These are phyloP conservation scores for Linanthus parryae DNA, from an alignment of 148 eudicot species.

Conservation along the genomic window DNA sequence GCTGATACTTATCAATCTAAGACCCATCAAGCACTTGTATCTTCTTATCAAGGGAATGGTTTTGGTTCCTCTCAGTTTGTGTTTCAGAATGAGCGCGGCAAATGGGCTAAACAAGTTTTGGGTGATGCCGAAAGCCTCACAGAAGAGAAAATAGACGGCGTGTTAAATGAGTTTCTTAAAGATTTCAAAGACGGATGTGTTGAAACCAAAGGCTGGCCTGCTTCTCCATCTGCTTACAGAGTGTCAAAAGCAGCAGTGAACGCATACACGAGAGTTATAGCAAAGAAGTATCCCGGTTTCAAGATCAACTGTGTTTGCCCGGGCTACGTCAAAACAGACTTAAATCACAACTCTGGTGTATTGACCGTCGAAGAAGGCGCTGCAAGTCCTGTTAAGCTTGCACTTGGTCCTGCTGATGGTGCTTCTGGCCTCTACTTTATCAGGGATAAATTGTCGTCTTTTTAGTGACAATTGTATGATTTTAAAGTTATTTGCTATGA, in stretches of 20 bases:
- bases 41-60: no score
- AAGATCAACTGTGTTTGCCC: conserved; percentile 41
- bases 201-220: conserved; percentile 19
- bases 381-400: conserved; percentile 28
- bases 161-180: conserved; percentile 29
- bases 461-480: not conserved
- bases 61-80: no score
- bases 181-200: conserved; percentile 17
- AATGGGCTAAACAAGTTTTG: conserved; percentile 26
- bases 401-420: conserved; percentile 30
- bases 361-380: conserved; percentile 39
- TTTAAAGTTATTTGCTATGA: not conserved
- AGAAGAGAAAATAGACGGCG: conserved; percentile 33
- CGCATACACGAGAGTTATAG: conserved; percentile 27
- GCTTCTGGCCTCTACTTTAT: conserved; percentile 22
- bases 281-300: conserved; percentile 20
- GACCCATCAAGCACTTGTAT: no score
- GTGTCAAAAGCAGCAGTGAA: conserved; percentile 28
- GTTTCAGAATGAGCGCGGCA: conserved; percentile 13
- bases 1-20: no score
- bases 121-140: conserved; percentile 31
- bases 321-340: conserved; percentile 37
- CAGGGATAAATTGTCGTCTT: conserved; percentile 7
- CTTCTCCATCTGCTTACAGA: conserved; percentile 5
- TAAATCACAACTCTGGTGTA: conserved; percentile 19